Percentiles rank a stretch among this genome's conserved stretches.
Conservation (phyloP, 371 early-diverging fungal genomes). For the Circinella minor region DNA sequence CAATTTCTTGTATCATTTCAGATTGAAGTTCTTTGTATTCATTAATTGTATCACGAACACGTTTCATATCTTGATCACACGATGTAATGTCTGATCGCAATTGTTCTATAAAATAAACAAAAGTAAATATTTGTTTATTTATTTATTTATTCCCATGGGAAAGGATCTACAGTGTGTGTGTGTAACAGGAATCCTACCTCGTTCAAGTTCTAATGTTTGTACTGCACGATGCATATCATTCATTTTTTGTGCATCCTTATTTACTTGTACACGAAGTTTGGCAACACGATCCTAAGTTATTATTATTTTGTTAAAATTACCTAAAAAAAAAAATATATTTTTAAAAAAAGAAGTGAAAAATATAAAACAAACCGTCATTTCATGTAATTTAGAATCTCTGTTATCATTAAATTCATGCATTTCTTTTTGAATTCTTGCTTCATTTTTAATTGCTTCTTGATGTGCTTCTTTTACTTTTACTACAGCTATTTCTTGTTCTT, state of each 20-base stretch:
- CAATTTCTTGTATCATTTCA: constrained; percentile 31
- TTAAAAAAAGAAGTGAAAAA: too few relatives aligned
- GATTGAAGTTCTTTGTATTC: constrained; percentile 48
- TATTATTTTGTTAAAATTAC: too few relatives aligned
- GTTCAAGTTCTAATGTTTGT: constrained; percentile 71
- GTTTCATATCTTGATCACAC: constrained; percentile 58
- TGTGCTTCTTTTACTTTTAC: constrained; percentile 47
- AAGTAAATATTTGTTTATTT: neutral
- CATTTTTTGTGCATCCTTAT: constrained; percentile 56
- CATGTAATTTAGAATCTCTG: constrained; percentile 83
- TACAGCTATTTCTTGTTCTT: constrained; percentile 32
- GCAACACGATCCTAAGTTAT: constrained; percentile 71
- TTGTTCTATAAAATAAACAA: constrained; percentile 58
- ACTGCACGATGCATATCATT: constrained; percentile 75
- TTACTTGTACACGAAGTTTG: constrained; percentile 57
- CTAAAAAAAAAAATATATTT: too few relatives aligned
- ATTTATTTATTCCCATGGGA: neutral
- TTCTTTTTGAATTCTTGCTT: constrained; percentile 78
- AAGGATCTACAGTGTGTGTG: neutral
- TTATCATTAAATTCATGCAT: constrained; percentile 88
- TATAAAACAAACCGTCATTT: constrained; percentile 64
- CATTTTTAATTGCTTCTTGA: constrained; percentile 45
- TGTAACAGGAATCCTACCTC: constrained; percentile 40
- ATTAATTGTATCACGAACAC: constrained; percentile 53
- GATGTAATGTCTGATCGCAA: constrained; percentile 65